Conservation (phyloP, 805 yeast species). For the Ogataea siamensis region DNA sequence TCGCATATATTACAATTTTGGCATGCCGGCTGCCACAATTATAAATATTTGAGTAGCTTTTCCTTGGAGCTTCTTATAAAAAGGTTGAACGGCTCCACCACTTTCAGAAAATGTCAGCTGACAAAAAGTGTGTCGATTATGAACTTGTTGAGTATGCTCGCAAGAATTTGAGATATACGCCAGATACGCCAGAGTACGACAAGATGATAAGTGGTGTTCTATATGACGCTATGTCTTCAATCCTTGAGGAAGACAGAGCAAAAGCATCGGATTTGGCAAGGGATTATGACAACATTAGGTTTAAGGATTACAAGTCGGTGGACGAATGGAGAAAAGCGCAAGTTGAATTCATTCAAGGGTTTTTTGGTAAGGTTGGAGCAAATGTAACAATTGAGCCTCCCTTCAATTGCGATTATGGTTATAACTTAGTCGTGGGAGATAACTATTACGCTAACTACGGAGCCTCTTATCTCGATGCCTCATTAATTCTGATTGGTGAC, state of each 20-base stretch:
- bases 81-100: no score
- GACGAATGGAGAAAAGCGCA: slow-evolving; percentile 38
- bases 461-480: slow-evolving; percentile 53
- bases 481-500: slow-evolving; percentile 60
- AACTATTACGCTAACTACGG: slow-evolving; percentile 61
- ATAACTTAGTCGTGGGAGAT: slow-evolving; percentile 55
- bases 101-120: slow-evolving; percentile 4
- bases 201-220: slow-evolving; percentile 53
- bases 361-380: slow-evolving; percentile 50
- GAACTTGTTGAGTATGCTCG: slow-evolving; percentile 24
- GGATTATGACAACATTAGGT: slow-evolving; percentile 5
- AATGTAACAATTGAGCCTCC: slow-evolving; percentile 46
- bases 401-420: slow-evolving; percentile 64
- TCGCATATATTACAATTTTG: no score
- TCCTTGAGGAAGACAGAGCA: slow-evolving; percentile 35
- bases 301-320: slow-evolving; percentile 18
- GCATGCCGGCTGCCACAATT: no score
- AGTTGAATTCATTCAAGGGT: slow-evolving; percentile 32
- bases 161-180: slow-evolving; percentile 17
- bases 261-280: slow-evolving; percentile 37
- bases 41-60: no score
- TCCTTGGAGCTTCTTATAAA: no score
- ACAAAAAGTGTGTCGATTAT: slow-evolving; percentile 4
- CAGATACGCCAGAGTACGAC: slow-evolving; percentile 43
- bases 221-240: slow-evolving; percentile 33